These are phyloP conservation scores for Isoetes taiwanensis DNA, from an alignment of 75 land plant genomes.

Conservation along the genomic window DNA sequence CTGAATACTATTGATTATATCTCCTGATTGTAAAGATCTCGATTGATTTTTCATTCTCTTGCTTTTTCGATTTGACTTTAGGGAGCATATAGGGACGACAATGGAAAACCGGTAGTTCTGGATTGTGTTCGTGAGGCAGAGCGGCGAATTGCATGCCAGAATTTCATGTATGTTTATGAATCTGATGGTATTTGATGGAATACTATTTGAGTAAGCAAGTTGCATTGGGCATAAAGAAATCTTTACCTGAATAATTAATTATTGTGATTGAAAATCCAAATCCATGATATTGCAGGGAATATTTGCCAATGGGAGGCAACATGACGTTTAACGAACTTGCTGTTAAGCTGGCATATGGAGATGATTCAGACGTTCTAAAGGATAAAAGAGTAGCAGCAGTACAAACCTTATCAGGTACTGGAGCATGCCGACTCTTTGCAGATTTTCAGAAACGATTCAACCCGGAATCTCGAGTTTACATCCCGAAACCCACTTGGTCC, in stretches of 20 bases:
- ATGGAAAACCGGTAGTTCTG: conserved; percentile 84
- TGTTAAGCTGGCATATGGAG: conserved; percentile 77
- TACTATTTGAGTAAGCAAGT: too few species aligned
- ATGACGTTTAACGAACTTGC: conserved; percentile 54
- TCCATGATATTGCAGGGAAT: conserved; percentile 38
- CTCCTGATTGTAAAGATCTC: not conserved
- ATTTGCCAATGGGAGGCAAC: conserved; percentile 92
- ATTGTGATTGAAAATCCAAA: not conserved
- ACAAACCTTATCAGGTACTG: conserved; percentile 89
- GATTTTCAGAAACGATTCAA: conserved; percentile 78
- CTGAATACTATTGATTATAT: not conserved
- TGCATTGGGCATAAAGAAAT: too few species aligned
- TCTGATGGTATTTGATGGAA: too few species aligned
- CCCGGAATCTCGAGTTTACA: conserved; percentile 73
- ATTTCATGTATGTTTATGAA: conserved; percentile 51
- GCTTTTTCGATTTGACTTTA: conserved; percentile 6
- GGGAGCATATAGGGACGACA: conserved; percentile 87
- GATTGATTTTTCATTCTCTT: not conserved
- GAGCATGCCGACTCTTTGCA: conserved; percentile 89
- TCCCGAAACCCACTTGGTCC: conserved; percentile 86
- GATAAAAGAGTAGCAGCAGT: conserved; percentile 74
- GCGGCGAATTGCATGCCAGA: conserved; percentile 50
- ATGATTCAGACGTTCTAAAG: conserved; percentile 51
- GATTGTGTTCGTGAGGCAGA: conserved; percentile 83
- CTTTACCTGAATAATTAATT: too few species aligned